A percentile compares a stretch with the other conserved stretches of the same genome.
Conservation (phyloP, 768 basidiomycete species). For the Trametes coccinea region DNA sequence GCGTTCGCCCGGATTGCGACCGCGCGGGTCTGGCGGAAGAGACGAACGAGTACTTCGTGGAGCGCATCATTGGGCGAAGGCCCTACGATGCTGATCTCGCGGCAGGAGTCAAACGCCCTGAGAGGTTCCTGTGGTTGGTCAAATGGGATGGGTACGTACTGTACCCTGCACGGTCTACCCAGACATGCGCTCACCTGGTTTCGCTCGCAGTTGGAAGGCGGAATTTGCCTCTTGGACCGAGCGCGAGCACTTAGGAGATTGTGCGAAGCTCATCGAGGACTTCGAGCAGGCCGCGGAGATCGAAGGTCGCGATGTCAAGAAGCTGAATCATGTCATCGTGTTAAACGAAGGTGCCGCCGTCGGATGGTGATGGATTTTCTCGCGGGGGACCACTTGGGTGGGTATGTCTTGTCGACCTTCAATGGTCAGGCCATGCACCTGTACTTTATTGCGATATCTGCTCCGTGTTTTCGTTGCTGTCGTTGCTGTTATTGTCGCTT, state of each 20-base stretch:
- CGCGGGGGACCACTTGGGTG: neutral
- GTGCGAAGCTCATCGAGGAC: conserved; percentile 19
- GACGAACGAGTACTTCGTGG: conserved; percentile 25
- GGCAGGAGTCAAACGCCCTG: neutral
- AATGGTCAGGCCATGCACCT: neutral
- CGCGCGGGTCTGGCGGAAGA: conserved; percentile 14
- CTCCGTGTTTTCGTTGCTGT: neutral
- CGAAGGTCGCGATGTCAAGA: conserved; percentile 19
- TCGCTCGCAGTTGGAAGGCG: conserved; percentile 16
- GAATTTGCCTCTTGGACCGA: conserved; percentile 20
- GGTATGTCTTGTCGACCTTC: neutral
- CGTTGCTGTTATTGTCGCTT: neutral
- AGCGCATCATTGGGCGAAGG: conserved; percentile 27
- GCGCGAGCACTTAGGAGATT: conserved; percentile 17
- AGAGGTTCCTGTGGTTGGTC: conserved; percentile 23
- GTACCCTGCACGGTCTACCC: no score
- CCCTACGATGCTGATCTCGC: conserved; percentile 14
- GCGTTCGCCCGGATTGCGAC: conserved; percentile 23
- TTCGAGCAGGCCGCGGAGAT: conserved; percentile 21
- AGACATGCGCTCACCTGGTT: neutral
- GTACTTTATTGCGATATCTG: neutral
- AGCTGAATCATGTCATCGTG: conserved; percentile 9
- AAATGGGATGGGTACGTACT: conserved; percentile 26
- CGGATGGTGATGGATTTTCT: conserved; percentile 10
- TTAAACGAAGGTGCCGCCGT: conserved; percentile 23